These are phyloP conservation scores for Psophocarpus tetragonolobus DNA, from an alignment of 306 rosid species.

Conservation along the genomic window DNA sequence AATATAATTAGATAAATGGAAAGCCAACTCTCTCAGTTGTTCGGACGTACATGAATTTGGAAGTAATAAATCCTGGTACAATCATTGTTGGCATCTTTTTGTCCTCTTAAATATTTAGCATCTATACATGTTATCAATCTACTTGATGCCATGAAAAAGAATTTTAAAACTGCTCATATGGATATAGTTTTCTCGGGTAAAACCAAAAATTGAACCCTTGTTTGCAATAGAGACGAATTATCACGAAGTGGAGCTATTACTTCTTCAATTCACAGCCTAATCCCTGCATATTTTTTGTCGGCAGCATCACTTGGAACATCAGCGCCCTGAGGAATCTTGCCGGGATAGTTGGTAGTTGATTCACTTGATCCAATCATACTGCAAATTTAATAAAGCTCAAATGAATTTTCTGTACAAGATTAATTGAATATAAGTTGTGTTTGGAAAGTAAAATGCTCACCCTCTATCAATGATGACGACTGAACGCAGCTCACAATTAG, in stretches of 20 bases:
- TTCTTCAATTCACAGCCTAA: conserved; percentile 16
- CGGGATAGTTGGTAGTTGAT: conserved; percentile 69
- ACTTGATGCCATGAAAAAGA: not conserved
- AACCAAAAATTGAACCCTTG: not conserved
- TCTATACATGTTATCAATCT: not conserved
- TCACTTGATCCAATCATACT: conserved; percentile 63
- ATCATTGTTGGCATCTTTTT: not conserved
- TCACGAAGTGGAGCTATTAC: conserved; percentile 7
- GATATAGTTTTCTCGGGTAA: not conserved
- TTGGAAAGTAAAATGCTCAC: conserved; percentile 43
- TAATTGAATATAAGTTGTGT: not conserved
- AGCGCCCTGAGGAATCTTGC: conserved; percentile 62
- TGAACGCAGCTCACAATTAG: conserved; percentile 85
- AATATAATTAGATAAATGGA: not conserved
- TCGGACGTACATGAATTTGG: not conserved
- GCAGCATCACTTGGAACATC: conserved; percentile 78
- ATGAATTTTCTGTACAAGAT: not conserved
- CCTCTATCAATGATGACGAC: conserved; percentile 65
- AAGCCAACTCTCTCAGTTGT: not conserved
- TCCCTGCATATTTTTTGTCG: conserved; percentile 43
- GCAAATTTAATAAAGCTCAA: conserved; percentile 24
- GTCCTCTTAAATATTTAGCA: not conserved
- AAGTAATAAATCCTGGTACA: not conserved
- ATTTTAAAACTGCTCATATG: not conserved
- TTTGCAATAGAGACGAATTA: not conserved